phyloP scores from a whole-genome alignment of 164 flowering plant species.

The Macadamia tetraphylla region DNA sequence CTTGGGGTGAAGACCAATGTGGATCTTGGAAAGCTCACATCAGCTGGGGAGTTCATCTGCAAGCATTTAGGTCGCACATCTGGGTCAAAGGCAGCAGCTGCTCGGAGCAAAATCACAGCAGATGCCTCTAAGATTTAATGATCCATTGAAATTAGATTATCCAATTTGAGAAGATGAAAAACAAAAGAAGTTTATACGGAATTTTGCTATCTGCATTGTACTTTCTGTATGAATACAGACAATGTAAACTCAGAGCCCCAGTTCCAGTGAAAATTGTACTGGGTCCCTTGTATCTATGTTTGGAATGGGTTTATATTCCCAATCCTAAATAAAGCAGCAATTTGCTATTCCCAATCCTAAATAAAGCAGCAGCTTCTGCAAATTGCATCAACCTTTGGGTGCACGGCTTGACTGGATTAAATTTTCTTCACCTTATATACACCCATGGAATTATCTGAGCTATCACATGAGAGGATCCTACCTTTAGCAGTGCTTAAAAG shows the following conservation, averaged over 20 bases:
- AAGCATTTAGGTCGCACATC: slow-evolving; percentile 66
- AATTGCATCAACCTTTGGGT: too few relatives aligned
- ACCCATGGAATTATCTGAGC: too few relatives aligned
- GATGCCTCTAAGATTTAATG: slow-evolving; percentile 63
- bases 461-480: too few relatives aligned
- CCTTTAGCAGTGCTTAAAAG: too few relatives aligned
- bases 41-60: slow-evolving; percentile 85
- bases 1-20: slow-evolving; percentile 84
- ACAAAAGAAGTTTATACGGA: not conserved
- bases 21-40: slow-evolving; percentile 71
- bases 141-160: not conserved
- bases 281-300: not conserved
- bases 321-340: too few relatives aligned
- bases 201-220: not conserved
- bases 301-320: too few relatives aligned
- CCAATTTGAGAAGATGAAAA: not conserved
- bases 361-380: too few relatives aligned
- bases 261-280: not conserved
- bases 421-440: too few relatives aligned
- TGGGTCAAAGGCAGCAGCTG: slow-evolving; percentile 83
- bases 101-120: slow-evolving; percentile 48
- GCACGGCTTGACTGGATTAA: too few relatives aligned
- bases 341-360: too few relatives aligned
- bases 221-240: not conserved
- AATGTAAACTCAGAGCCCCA: not conserved